Percentiles rank a stretch among this genome's conserved stretches.
phyloP scores from a whole-genome alignment of 345 rosid species.

The Gossypium turneri region DNA sequence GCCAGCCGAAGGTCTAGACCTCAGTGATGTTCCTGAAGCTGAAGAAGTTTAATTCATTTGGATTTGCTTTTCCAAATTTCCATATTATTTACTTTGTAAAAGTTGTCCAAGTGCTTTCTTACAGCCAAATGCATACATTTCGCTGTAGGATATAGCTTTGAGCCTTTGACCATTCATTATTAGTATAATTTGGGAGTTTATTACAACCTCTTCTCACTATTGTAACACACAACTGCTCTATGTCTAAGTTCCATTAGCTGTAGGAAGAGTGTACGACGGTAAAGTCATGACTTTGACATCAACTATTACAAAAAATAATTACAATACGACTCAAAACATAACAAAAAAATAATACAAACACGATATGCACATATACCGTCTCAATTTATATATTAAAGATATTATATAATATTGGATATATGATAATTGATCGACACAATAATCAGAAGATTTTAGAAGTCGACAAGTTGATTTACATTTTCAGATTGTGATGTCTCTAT shows the following conservation, averaged over 20 bases:
- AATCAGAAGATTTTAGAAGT: no score
- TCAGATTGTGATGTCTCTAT: no score
- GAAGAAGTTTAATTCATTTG: conserved; percentile 18
- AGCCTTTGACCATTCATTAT: not conserved
- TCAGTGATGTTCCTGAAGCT: conserved; percentile 45
- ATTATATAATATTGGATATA: no score
- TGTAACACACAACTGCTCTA: not conserved
- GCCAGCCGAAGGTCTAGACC: conserved; percentile 79
- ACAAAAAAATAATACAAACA: no score
- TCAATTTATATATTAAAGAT: no score
- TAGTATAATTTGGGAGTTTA: not conserved
- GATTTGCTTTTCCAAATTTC: not conserved
- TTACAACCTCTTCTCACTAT: not conserved
- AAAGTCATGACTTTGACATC: no score
- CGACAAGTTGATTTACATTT: no score
- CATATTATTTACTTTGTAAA: not conserved
- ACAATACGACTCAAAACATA: no score
- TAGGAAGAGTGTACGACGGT: no score
- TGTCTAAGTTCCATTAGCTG: not conserved
- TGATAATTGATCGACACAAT: no score
- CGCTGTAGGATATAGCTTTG: not conserved
- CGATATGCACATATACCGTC: no score
- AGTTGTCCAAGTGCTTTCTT: not conserved
- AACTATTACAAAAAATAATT: no score
- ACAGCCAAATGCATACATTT: not conserved